Evolutionary conservation across 106 monocot genomes (phyloP), one percentile per base, ranked within the genome.

Genomic region (Phalaenopsis aphrodite): DNA sequence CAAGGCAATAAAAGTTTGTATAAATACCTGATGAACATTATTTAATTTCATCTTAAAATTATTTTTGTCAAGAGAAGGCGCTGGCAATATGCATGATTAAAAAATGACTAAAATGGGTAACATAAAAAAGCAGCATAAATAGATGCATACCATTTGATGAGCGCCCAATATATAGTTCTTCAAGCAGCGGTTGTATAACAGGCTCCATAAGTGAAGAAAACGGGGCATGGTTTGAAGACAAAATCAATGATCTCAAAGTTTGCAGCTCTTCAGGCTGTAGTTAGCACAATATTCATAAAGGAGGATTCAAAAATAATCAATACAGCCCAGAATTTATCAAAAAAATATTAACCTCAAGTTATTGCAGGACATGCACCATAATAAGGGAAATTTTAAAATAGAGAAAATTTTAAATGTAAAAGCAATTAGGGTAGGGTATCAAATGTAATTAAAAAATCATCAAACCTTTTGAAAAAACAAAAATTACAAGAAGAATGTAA

Each of bases 1-100:
- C 92, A 82, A 94, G 77, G 80, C 85, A 84, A 65, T 81, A 72
- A 49, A 61, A 73, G 36, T 86, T 94, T 97, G 88, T 69, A 81
- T 12, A 65, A 30, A n/a, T 36, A 76, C 11, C 15, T 79, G 37
- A 76, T 65, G 5, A 64, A 5, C 4, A 45, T 15, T 8, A 45
- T 61, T 55, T 45, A 46, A 76, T 75, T 24, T 42, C 5, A 19
- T 19, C 10, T 11, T 61, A 6, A n/a, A 74, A 19, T 43, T 74
- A 19, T 5, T 74, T 18, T 74, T 45, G 39, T 74, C 18, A 42
- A 74, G 21, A 45, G 43, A 45, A 43, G 8, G 43, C 42, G 45
- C 18, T 18, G 5, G 43, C 16, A 19, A 74, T 45, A 8, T 42
- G 4, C 42, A 76, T 24, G 5, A 23, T 5, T 6, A 5, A 3